Evolutionary conservation across 169 alveolate genomes (phyloP).

Genomic region (Eimeria acervulina): DNA sequence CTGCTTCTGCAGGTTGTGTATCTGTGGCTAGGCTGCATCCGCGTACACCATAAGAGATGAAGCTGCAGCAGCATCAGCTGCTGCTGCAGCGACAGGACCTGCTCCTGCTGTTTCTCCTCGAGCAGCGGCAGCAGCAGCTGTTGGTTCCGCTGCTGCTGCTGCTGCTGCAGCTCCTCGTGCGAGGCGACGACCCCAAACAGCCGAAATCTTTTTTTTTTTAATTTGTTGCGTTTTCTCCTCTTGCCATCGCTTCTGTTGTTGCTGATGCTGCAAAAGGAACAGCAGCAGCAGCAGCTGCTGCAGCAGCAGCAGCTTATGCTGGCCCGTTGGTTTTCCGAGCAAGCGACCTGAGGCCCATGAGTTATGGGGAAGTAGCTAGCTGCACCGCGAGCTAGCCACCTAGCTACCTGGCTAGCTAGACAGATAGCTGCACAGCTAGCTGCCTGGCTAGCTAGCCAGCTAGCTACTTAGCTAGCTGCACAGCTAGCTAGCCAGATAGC

Average conservation of each 20-base stretch:
- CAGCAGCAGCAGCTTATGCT: not conserved
- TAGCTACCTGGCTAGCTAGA: not conserved
- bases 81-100: not conserved
- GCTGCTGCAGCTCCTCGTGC: not conserved
- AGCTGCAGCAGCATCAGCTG: not conserved
- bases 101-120: not conserved
- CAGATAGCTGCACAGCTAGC: not conserved
- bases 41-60: no score
- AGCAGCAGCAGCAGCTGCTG: no score
- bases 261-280: no score
- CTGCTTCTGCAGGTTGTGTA: not conserved
- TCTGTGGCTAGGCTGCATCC: no score
- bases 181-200: no score
- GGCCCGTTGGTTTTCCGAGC: not conserved
- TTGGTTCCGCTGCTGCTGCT: constrained; percentile 24
- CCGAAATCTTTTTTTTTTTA: no score
- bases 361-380: not conserved
- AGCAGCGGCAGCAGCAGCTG: constrained; percentile 29
- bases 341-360: not conserved
- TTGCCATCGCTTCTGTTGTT: no score
- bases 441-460: not conserved
- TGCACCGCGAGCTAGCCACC: not conserved
- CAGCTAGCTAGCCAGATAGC: not conserved
- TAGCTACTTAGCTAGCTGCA: not conserved
- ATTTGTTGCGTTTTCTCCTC: no score